A percentile compares a stretch with the other conserved stretches of the same genome.
Evolutionary conservation across 2,329 filamentous ascomycete species (phyloP).

Genomic region (Paraphaeosphaeria minitans): DNA sequence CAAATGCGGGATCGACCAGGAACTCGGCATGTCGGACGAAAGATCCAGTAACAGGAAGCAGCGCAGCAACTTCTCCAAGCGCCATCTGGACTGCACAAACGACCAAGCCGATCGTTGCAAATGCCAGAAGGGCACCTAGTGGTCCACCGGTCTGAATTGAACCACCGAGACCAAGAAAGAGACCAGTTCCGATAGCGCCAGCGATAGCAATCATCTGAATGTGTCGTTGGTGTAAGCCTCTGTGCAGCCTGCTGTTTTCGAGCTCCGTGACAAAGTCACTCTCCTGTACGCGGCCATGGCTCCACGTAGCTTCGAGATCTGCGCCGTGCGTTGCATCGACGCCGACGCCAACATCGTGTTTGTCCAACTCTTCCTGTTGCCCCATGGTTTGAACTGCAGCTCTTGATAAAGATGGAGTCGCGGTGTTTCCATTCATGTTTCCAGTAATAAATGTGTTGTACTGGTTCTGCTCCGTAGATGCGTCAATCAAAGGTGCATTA

Average conservation of each 20-base stretch:
- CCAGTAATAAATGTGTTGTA: slow-evolving; percentile 11
- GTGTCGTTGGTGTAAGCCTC: slow-evolving; percentile 53
- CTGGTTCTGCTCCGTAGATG: background rate
- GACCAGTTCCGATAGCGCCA: slow-evolving; percentile 60
- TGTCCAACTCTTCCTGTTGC: background rate
- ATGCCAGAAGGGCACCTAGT: slow-evolving; percentile 58
- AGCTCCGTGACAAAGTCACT: slow-evolving; percentile 31
- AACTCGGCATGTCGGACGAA: slow-evolving; percentile 58
- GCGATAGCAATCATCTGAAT: slow-evolving; percentile 63
- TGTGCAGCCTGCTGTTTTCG: slow-evolving; percentile 29
- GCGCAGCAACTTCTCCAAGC: slow-evolving; percentile 57
- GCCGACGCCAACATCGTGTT: slow-evolving; percentile 7
- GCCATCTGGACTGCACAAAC: slow-evolving; percentile 59
- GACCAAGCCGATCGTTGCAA: slow-evolving; percentile 56
- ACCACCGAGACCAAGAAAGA: slow-evolving; percentile 61
- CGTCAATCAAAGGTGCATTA: slow-evolving; percentile 4
- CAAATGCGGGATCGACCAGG: slow-evolving; percentile 57
- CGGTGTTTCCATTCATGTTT: no score
- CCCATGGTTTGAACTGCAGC: background rate
- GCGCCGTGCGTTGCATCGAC: slow-evolving; percentile 7
- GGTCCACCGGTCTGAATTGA: slow-evolving; percentile 59
- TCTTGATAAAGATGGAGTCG: background rate
- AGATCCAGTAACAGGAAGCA: slow-evolving; percentile 58
- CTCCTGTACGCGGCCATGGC: slow-evolving; percentile 3
- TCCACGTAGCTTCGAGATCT: slow-evolving; percentile 14